A percentile compares a stretch with the other conserved stretches of the same genome.
These are phyloP conservation scores for Alectoria sarmentosa DNA, from an alignment of 495 filamentous ascomycete genomes.

Conservation along the genomic window DNA sequence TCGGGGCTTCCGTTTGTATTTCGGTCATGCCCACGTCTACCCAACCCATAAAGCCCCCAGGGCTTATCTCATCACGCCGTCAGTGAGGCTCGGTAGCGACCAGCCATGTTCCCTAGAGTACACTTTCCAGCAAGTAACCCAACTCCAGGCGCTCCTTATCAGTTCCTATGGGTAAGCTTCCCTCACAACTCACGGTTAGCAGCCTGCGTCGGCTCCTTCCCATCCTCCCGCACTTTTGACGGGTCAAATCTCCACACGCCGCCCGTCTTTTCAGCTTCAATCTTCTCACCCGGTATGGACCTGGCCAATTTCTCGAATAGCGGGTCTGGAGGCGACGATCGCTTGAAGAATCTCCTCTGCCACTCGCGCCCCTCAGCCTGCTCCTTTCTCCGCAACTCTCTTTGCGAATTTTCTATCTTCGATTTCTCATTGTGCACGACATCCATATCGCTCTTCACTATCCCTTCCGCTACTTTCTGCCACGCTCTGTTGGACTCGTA, in stretches of 20 bases:
- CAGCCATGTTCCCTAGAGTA: background rate
- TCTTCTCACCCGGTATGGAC: conserved; percentile 48
- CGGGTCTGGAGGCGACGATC: conserved; percentile 43
- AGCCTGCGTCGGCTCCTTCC: conserved; percentile 22
- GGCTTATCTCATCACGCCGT: background rate
- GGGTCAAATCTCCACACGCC: conserved; percentile 83
- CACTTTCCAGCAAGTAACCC: background rate
- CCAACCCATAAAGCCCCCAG: background rate
- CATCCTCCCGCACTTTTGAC: conserved; percentile 38
- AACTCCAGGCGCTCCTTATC: background rate
- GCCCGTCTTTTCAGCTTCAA: conserved; percentile 74
- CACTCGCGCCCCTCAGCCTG: conserved; percentile 70
- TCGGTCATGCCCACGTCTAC: background rate
- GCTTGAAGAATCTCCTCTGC: conserved; percentile 77
- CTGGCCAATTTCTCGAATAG: conserved; percentile 53
- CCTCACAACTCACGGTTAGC: background rate
- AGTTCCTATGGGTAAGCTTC: background rate
- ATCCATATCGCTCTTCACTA: conserved; percentile 77
- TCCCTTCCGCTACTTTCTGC: conserved; percentile 73
- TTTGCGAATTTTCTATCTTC: conserved; percentile 86
- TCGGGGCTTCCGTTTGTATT: background rate
- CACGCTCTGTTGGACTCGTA: conserved; percentile 87
- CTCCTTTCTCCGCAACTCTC: conserved; percentile 75
- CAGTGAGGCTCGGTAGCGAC: background rate
- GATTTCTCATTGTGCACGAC: conserved; percentile 68